Evolutionary conservation across 371 early-diverging fungal genomes (phyloP), one percentile per base, ranked within the genome.

Genomic region (Apophysomyces sp.): DNA sequence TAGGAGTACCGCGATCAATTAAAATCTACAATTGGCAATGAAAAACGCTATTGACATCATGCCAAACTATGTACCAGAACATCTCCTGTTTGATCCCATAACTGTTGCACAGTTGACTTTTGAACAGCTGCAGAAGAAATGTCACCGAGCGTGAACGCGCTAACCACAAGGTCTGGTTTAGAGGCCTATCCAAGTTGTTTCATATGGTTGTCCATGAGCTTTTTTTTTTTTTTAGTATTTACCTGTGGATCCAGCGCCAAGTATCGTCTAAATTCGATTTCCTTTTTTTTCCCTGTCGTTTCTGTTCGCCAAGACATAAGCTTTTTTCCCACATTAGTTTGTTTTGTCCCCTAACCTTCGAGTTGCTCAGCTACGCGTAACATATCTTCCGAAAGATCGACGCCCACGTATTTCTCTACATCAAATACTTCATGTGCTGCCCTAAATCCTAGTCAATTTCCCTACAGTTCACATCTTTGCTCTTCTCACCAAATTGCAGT

Each of bases 1-100:
- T 77, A 0, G 95, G 94, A 1, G 93, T 93, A 15, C 96, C 97
- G 26, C 93, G 85, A 55, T 96, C 97, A 52, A 96, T 80, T 56
- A 96, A 64, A 15, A 89, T 78, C 87, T 87, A 66, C n/a, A 44
- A 44, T 44, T 44, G 49, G 49, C 24, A 44, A 44, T 44, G 11
- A 59, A 36, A 54, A 30, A 58, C 24, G 39, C 7, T 44, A 44
- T 44, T 44, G 49, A 16, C 21, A 21, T 44, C 9, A 21, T 21
- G 31, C 58, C 61, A 11, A 12, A 13, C 4, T 18, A 32, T 44
- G 16, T 73, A 94, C 92, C 71, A 96, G 71, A 6, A 87, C 78
- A 70, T 94, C 93, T 8, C 73, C 69, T 18, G 95, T 92, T 34
- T 84, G 83, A 11, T 81, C 69, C 96, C 96, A 95, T 30, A 95